phyloP scores from a whole-genome alignment of 495 filamentous ascomycete genomes.

The Tuber brumale region DNA sequence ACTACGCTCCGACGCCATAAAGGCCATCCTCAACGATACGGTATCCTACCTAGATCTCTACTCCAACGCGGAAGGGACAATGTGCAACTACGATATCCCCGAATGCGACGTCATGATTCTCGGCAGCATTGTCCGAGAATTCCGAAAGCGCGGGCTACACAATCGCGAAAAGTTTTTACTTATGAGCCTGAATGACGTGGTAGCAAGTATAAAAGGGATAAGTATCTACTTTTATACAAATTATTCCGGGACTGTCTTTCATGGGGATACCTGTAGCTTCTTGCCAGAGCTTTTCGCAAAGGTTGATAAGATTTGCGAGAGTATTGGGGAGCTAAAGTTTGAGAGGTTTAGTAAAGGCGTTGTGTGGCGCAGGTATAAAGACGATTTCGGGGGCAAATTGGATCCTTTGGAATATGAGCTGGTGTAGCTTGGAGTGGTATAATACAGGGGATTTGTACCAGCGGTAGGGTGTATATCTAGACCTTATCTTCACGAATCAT shows the following conservation, averaged over 20 bases:
- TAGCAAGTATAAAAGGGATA: slow-evolving; percentile 10
- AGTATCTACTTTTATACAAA: slow-evolving; percentile 20
- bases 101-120: slow-evolving; percentile 29
- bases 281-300: slow-evolving; percentile 17
- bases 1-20: slow-evolving; percentile 4
- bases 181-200: slow-evolving; percentile 16
- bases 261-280: slow-evolving; percentile 13
- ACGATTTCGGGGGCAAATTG: background rate
- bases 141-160: slow-evolving; percentile 14
- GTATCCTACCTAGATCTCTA: slow-evolving; percentile 18
- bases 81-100: background rate
- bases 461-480: background rate
- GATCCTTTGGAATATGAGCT: background rate
- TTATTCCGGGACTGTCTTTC: slow-evolving; percentile 12
- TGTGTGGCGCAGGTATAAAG: background rate
- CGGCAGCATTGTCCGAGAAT: slow-evolving; percentile 24
- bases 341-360: background rate
- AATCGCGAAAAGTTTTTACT: slow-evolving; percentile 17
- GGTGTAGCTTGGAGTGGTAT: background rate
- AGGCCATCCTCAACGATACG: slow-evolving; percentile 11
- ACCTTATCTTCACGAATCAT: background rate
- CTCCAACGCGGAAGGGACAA: slow-evolving; percentile 5
- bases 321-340: slow-evolving; percentile 9
- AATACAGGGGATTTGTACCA: background rate
- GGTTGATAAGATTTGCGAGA: background rate